Conservation (phyloP, 345 rosid species). For the Syzygium jambos region DNA sequence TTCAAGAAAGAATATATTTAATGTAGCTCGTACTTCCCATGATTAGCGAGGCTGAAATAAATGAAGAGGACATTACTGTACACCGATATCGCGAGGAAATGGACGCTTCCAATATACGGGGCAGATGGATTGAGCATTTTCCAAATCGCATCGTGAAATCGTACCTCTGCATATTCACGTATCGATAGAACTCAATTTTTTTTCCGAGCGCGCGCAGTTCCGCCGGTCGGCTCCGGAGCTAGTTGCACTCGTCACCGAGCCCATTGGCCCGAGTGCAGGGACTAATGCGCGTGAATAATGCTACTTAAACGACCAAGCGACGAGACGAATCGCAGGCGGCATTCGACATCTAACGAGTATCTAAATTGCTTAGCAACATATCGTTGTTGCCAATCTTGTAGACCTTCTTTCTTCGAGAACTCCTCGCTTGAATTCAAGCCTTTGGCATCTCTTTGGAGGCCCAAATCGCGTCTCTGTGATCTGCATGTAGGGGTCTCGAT, state of each 20-base stretch:
- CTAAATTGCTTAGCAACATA: too few relatives aligned
- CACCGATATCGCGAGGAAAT: rapidly evolving
- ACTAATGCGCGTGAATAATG: background rate
- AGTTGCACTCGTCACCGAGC: rapidly evolving
- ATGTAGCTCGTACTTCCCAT: background rate
- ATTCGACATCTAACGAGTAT: too few relatives aligned
- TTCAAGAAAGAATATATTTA: background rate
- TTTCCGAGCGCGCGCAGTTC: background rate
- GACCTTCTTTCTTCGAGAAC: too few relatives aligned
- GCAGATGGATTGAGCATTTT: background rate
- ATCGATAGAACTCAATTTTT: rapidly evolving
- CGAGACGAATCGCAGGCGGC: rapidly evolving
- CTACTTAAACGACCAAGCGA: rapidly evolving
- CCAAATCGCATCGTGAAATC: rapidly evolving
- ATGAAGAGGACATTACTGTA: too few relatives aligned
- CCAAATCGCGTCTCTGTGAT: too few relatives aligned
- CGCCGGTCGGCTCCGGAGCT: rapidly evolving
- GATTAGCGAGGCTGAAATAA: background rate
- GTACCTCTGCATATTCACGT: rapidly evolving
- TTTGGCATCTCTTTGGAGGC: too few relatives aligned
- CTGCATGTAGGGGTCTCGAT: too few relatives aligned
- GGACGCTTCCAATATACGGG: background rate
- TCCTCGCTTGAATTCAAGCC: too few relatives aligned
- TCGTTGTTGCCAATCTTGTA: too few relatives aligned
- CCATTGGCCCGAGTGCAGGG: background rate